Percentiles rank a stretch among this genome's conserved stretches.
Conservation (phyloP, 805 yeast species). For the Candida sonorensis region DNA sequence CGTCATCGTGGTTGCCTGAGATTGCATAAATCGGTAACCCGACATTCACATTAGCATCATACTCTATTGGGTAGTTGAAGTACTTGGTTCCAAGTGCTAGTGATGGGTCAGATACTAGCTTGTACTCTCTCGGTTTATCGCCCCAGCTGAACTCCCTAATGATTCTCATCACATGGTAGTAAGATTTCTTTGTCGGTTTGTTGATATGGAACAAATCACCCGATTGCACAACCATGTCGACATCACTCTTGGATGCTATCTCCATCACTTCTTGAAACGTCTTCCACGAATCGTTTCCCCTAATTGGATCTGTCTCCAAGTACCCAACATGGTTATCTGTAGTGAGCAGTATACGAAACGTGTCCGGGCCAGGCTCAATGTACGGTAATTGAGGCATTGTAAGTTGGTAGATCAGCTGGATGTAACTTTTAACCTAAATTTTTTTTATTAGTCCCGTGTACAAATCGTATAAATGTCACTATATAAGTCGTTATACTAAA, state of each 20-base stretch:
- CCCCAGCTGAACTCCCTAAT: constrained; percentile 72
- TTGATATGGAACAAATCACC: constrained; percentile 92
- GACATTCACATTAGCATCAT: constrained; percentile 84
- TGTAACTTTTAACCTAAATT: no score
- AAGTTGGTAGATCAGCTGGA: no score
- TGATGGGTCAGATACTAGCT: constrained; percentile 73
- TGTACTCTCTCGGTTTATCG: constrained; percentile 80
- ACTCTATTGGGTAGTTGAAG: constrained; percentile 71
- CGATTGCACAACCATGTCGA: constrained; percentile 84
- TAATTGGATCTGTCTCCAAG: constrained; percentile 79
- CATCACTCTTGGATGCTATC: constrained; percentile 63
- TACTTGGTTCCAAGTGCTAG: constrained; percentile 51
- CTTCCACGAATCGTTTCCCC: constrained; percentile 85
- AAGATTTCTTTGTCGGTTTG: constrained; percentile 80
- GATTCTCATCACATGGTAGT: constrained; percentile 74
- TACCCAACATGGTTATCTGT: constrained; percentile 97
- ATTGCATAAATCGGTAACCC: constrained; percentile 89
- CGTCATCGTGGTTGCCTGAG: constrained; percentile 95
- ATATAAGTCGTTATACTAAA: no score
- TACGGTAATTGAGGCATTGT: constrained; percentile 33
- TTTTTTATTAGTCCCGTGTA: no score
- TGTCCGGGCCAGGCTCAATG: constrained; percentile 50
- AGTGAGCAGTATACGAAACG: constrained; percentile 73
- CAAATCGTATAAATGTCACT: no score
- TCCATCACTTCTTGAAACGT: constrained; percentile 80